These are phyloP conservation scores for Candida gorgasii DNA, from an alignment of 805 yeast genomes.

Conservation along the genomic window DNA sequence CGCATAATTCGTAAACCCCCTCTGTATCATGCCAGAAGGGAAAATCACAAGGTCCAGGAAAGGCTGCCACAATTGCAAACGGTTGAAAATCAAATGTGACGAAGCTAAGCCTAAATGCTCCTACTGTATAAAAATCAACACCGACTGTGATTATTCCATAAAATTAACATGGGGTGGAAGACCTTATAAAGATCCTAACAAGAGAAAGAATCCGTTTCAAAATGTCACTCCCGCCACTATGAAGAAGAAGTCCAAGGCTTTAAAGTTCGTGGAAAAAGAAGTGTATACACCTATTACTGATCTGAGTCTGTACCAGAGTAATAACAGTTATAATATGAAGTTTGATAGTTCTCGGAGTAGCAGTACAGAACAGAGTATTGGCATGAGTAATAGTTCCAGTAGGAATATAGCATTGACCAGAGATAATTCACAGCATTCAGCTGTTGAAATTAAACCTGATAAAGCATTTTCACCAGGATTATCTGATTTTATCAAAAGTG, in stretches of 20 bases:
- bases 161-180: slow-evolving; percentile 76
- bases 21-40: slow-evolving; percentile 1
- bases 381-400: not conserved
- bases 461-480: slow-evolving; percentile 4
- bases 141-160: slow-evolving; percentile 62
- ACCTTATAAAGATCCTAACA: slow-evolving; percentile 50
- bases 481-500: slow-evolving; percentile 11
- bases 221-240: too few species aligned
- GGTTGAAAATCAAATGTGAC: slow-evolving; percentile 66
- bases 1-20: not conserved
- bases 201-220: slow-evolving; percentile 23
- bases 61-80: slow-evolving; percentile 65
- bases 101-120: slow-evolving; percentile 65
- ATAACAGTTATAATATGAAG: not conserved
- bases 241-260: not conserved
- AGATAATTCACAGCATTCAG: too few species aligned
- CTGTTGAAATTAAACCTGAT: not conserved
- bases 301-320: not conserved
- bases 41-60: slow-evolving; percentile 29
- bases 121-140: slow-evolving; percentile 49
- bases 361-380: not conserved
- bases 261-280: not conserved
- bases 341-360: not conserved
- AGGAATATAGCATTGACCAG: too few species aligned
- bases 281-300: not conserved